These are phyloP conservation scores for Colletotrichum sp. DNA, from an alignment of 2,329 filamentous ascomycete species.

Conservation along the genomic window DNA sequence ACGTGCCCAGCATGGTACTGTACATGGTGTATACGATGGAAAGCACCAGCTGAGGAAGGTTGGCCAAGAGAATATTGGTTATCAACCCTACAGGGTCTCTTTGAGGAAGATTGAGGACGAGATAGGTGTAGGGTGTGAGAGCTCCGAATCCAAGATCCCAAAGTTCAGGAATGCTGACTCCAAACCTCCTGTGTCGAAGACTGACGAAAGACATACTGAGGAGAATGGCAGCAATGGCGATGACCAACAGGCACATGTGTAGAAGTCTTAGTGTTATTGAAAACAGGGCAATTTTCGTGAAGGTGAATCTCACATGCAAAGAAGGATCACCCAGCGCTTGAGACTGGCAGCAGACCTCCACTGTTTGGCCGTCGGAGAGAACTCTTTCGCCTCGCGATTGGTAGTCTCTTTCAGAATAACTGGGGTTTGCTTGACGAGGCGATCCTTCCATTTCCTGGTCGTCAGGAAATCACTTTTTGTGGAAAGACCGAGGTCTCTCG, in stretches of 20 bases:
- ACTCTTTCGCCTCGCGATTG: background rate
- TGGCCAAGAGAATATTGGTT: conserved; percentile 44
- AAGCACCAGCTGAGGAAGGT: conserved; percentile 50
- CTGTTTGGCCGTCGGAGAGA: background rate
- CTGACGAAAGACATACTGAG: conserved; percentile 16
- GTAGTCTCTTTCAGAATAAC: background rate
- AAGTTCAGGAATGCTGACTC: conserved; percentile 24
- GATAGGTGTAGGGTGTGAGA: conserved; percentile 30
- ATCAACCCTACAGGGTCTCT: conserved; percentile 33
- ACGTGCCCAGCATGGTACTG: conserved; percentile 50
- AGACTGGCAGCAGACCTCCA: background rate
- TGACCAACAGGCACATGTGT: background rate
- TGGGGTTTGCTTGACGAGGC: background rate
- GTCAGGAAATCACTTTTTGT: background rate
- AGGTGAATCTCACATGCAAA: background rate
- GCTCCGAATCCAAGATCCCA: conserved; percentile 33
- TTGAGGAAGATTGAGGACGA: conserved; percentile 27
- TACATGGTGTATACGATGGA: conserved; percentile 50
- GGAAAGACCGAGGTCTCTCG: background rate
- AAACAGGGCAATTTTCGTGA: background rate
- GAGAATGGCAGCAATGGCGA: background rate
- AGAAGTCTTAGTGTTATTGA: background rate
- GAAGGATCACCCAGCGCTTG: background rate
- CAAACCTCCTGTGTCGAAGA: conserved; percentile 21
- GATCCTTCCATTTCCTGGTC: background rate